Evolutionary conservation across 768 basidiomycete genomes (phyloP).

Genomic region (Plicaturopsis crispa): DNA sequence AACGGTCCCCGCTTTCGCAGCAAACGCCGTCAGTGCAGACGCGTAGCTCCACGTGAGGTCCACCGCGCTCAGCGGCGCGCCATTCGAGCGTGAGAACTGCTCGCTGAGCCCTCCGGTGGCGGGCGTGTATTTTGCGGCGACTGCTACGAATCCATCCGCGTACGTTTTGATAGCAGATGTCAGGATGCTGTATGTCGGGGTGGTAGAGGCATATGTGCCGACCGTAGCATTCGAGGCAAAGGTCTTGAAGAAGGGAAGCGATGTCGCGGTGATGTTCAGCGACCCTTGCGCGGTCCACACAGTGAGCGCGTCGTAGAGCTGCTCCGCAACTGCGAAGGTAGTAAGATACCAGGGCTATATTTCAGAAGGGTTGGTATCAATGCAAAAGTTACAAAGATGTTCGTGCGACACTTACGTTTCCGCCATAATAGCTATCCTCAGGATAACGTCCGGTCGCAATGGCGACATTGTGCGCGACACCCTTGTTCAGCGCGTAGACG

Average conservation of each 20-base stretch:
- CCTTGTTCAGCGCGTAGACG: slow-evolving; percentile 59
- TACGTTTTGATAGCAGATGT: slow-evolving; percentile 40
- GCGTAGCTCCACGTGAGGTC: slow-evolving; percentile 80
- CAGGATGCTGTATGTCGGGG: slow-evolving; percentile 41
- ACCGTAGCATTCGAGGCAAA: slow-evolving; percentile 33
- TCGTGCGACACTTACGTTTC: slow-evolving; percentile 33
- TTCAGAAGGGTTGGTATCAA: too few species aligned
- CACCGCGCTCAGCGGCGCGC: slow-evolving; percentile 47
- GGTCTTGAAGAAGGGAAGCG: slow-evolving; percentile 64
- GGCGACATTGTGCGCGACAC: slow-evolving; percentile 37
- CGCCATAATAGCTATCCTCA: slow-evolving; percentile 47
- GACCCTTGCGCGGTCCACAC: slow-evolving; percentile 51
- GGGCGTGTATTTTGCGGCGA: slow-evolving; percentile 58
- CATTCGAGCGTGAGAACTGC: slow-evolving; percentile 46
- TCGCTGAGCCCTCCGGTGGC: slow-evolving; percentile 52
- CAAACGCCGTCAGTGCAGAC: slow-evolving; percentile 49
- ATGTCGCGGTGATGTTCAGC: slow-evolving; percentile 47
- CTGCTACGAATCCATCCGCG: slow-evolving; percentile 58
- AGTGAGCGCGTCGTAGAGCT: slow-evolving; percentile 63
- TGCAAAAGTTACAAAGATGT: not conserved
- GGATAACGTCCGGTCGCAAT: slow-evolving; percentile 54
- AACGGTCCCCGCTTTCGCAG: slow-evolving; percentile 34
- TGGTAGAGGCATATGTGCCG: slow-evolving; percentile 44
- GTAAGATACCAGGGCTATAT: slow-evolving; percentile 82
- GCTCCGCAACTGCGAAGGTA: slow-evolving; percentile 65